These are phyloP conservation scores for Fusarium sp. DNA, from an alignment of 2,329 filamentous ascomycete species.

Conservation along the genomic window DNA sequence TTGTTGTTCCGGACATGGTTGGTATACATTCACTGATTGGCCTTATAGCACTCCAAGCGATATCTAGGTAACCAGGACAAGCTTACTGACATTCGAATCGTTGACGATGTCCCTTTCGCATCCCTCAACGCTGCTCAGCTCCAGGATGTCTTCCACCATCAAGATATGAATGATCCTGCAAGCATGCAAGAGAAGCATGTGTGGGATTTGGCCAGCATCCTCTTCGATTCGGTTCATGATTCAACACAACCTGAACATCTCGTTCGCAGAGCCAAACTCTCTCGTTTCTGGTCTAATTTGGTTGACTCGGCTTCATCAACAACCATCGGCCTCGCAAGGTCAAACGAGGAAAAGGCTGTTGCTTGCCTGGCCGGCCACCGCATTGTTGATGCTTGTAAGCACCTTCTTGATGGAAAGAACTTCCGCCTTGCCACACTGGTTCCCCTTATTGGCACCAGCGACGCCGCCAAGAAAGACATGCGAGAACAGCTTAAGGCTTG, in stretches of 20 bases:
- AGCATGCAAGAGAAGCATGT: slow-evolving; percentile 76
- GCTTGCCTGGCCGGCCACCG: slow-evolving; percentile 82
- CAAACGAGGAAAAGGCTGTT: slow-evolving; percentile 85
- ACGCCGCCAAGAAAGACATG: slow-evolving; percentile 78
- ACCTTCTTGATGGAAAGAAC: slow-evolving; percentile 80
- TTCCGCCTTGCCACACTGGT: slow-evolving; percentile 87
- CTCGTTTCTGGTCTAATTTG: slow-evolving; percentile 73
- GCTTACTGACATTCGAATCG: slow-evolving; percentile 64
- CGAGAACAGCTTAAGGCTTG: slow-evolving; percentile 84
- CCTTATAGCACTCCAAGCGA: slow-evolving; percentile 64
- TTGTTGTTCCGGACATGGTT: slow-evolving; percentile 16
- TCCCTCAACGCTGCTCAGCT: slow-evolving; percentile 55
- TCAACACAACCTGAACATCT: slow-evolving; percentile 56
- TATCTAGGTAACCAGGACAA: slow-evolving; percentile 67
- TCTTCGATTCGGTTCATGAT: slow-evolving; percentile 78
- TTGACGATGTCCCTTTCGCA: slow-evolving; percentile 71
- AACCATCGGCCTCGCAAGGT: slow-evolving; percentile 68
- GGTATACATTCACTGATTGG: slow-evolving; percentile 24
- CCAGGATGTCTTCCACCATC: slow-evolving; percentile 56
- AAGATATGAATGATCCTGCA: slow-evolving; percentile 57
- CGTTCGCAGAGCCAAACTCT: slow-evolving; percentile 72
- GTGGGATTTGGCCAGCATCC: slow-evolving; percentile 87
- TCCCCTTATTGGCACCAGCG: slow-evolving; percentile 81
- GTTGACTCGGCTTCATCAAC: slow-evolving; percentile 70
- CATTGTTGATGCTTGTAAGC: slow-evolving; percentile 83